These are phyloP conservation scores for Nissolia schottii DNA, from an alignment of 306 rosid genomes.

Conservation along the genomic window DNA sequence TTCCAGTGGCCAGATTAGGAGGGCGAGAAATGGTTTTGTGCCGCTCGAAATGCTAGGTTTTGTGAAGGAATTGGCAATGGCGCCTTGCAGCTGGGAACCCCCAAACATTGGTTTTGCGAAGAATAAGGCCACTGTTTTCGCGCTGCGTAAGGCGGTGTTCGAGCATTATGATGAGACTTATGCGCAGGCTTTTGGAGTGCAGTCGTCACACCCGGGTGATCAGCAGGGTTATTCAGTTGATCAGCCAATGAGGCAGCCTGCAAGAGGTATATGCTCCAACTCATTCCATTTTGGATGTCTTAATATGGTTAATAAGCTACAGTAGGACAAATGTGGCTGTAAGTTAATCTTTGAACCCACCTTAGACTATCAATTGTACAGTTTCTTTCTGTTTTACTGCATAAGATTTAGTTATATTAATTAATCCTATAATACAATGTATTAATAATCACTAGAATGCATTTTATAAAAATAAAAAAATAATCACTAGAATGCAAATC, in stretches of 20 bases:
- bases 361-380: neutral
- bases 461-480: too few relatives aligned
- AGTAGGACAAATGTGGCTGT: too few relatives aligned
- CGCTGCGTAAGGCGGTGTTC: slow-evolving; percentile 59
- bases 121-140: slow-evolving; percentile 55
- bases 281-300: neutral
- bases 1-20: slow-evolving; percentile 56
- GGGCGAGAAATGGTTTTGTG: slow-evolving; percentile 51
- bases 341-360: too few relatives aligned
- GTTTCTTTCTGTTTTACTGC: neutral
- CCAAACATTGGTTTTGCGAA: slow-evolving; percentile 46
- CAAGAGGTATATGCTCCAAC: slow-evolving; percentile 57
- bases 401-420: neutral
- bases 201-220: slow-evolving; percentile 43
- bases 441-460: neutral
- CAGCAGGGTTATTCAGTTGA: slow-evolving; percentile 14
- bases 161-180: slow-evolving; percentile 91
- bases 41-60: slow-evolving; percentile 57
- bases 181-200: slow-evolving; percentile 86
- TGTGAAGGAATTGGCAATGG: slow-evolving; percentile 57
- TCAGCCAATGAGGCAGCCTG: slow-evolving; percentile 41
- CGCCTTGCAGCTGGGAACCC: slow-evolving; percentile 41
- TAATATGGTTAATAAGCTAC: too few relatives aligned
- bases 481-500: too few relatives aligned
- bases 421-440: too few relatives aligned